Evolutionary conservation across 441 rosid genomes (phyloP).

Genomic region (Gossypium gossypioides): DNA sequence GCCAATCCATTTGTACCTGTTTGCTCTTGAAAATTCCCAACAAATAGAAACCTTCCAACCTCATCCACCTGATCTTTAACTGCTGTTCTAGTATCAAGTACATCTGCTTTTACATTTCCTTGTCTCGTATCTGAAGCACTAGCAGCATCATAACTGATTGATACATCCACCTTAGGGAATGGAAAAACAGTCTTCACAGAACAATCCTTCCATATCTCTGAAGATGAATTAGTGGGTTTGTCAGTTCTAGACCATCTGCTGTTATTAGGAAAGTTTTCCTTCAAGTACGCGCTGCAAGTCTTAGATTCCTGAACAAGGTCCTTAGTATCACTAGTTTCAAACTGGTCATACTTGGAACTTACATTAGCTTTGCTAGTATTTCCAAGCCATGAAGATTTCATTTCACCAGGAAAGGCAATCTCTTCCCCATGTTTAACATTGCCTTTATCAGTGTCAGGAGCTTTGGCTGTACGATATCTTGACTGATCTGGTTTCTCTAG

Average conservation of each 20-base stretch:
- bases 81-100: slow-evolving; percentile 41
- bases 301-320: slow-evolving; percentile 37
- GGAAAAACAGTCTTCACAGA: slow-evolving; percentile 70
- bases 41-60: slow-evolving; percentile 56
- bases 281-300: slow-evolving; percentile 23
- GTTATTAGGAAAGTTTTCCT: slow-evolving; percentile 32
- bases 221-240: slow-evolving; percentile 32
- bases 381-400: slow-evolving; percentile 47
- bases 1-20: slow-evolving; percentile 31
- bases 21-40: slow-evolving; percentile 52
- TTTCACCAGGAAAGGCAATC: slow-evolving; percentile 40
- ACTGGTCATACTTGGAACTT: slow-evolving; percentile 31
- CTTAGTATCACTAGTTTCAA: slow-evolving; percentile 33
- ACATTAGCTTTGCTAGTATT: slow-evolving; percentile 38
- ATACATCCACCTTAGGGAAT: slow-evolving; percentile 38
- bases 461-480: slow-evolving; percentile 15
- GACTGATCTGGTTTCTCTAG: slow-evolving; percentile 26
- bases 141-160: slow-evolving; percentile 30
- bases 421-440: slow-evolving; percentile 48
- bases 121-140: slow-evolving; percentile 39
- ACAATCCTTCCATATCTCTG: slow-evolving; percentile 66
- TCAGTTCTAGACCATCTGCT: slow-evolving; percentile 50
- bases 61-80: slow-evolving; percentile 80
- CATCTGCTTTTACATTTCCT: slow-evolving; percentile 54
- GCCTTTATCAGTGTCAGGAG: slow-evolving; percentile 30